Evolutionary conservation across 305 asterid genomes (phyloP), one percentile per base, ranked within the genome.

Genomic region (Fraxinus sp.): DNA sequence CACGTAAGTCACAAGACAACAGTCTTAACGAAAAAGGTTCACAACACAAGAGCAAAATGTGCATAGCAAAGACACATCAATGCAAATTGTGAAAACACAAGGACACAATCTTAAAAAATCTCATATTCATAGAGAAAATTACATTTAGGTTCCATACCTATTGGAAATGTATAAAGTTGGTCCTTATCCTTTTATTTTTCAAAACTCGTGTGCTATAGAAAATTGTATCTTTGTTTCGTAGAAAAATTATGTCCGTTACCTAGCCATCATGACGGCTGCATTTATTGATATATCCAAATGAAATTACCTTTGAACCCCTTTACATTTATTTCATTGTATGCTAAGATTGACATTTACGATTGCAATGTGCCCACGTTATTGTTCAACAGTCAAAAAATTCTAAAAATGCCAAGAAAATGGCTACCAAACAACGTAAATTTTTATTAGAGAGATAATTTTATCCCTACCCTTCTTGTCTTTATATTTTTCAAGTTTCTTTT

Each of bases 51-150:
- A 74, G 86, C 85, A 88, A 86, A 88, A 80, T n/a, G 10, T 11
- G 74, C 74, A 79, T 26, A 70, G 57, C 59, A 30, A 64, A 85
- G 92, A 91, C 76, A 90, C 83, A 72, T 32, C 0, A 66, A 76
- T 84, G 91, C 86, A 86, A 92, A 87, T 88, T 75, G 62, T 32
- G 77, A 24, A 82, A 83, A 35, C 18, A 83, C n/a, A 83, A 82
- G 94, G 94, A 82, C 89, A 77, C 78, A 37, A 83, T 36, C 81
- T 79, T 80, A 88, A 89, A 90, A 89, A 86, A 84, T 85, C 89
- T 88, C 83, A 33, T 68, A 4, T 28, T 28, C 36, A 3, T 68
- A 28, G 5, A 32, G 14, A 26, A 66, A 66, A 26, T 66, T 66
- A 66, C 7, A 66, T 4, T 28, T 24, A 11, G 74, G n/a, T 8